These are phyloP conservation scores for Vitis hybrid DNA, from an alignment of 177 flowering plant genomes.

Conservation along the genomic window DNA sequence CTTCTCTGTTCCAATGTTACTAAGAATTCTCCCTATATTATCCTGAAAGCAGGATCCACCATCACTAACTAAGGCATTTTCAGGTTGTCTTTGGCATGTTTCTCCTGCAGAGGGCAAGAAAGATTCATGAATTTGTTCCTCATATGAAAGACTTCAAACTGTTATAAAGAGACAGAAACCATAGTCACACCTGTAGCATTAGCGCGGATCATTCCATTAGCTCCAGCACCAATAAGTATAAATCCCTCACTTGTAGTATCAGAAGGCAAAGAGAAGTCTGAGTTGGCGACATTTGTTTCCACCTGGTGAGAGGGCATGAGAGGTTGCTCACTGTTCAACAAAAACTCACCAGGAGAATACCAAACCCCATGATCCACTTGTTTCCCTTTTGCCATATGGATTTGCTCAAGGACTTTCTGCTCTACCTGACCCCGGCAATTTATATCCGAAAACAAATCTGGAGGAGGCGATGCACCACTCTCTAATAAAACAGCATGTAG, in stretches of 20 bases:
- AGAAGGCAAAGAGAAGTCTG: constrained; percentile 17
- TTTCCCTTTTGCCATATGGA: constrained; percentile 17
- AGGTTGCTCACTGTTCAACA: constrained; percentile 27
- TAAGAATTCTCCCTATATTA: constrained; percentile 14
- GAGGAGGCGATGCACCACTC: constrained; percentile 79
- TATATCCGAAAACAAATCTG: constrained; percentile 58
- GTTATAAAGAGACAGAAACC: constrained; percentile 10
- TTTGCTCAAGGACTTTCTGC: constrained; percentile 23
- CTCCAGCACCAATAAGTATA: constrained; percentile 24
- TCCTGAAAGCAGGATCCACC: constrained; percentile 21
- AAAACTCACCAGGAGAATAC: constrained; percentile 9
- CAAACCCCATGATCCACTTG: constrained; percentile 16
- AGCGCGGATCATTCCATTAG: constrained; percentile 10
- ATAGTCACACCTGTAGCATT: constrained; percentile 17
- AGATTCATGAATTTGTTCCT: constrained; percentile 20
- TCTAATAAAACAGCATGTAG: constrained; percentile 79
- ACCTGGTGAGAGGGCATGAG: constrained; percentile 21
- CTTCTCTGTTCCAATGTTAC: constrained; percentile 19
- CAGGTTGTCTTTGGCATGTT: constrained; percentile 19
- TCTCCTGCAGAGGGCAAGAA: constrained; percentile 15
- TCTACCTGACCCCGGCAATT: constrained; percentile 28
- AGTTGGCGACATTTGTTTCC: constrained; percentile 9
- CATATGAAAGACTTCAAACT: constrained; percentile 13
- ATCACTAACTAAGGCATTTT: constrained; percentile 15
- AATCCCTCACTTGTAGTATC: constrained; percentile 28